Conservation (phyloP, 495 filamentous ascomycete genomes). For the Xylaria scruposa region DNA sequence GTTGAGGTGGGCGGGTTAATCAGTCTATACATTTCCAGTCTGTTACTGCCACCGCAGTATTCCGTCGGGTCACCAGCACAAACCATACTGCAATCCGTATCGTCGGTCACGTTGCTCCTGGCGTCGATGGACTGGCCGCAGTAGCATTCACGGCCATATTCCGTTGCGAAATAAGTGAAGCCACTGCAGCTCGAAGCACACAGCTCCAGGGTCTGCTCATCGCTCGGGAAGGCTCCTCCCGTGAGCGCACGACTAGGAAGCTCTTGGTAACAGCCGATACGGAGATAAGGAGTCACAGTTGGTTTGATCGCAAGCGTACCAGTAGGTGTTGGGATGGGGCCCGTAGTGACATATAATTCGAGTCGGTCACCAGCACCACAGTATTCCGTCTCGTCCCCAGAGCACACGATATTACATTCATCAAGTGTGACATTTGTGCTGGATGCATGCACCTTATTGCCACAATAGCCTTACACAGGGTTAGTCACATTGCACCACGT, state of each 20-base stretch:
- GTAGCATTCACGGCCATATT: constrained; percentile 49
- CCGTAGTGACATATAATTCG: constrained; percentile 54
- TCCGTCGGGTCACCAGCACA: constrained; percentile 41
- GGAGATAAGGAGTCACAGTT: constrained; percentile 42
- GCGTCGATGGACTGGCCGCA: constrained; percentile 45
- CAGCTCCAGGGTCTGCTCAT: constrained; percentile 45
- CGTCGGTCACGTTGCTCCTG: constrained; percentile 36
- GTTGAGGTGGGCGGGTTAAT: constrained; percentile 30
- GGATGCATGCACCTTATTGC: constrained; percentile 49
- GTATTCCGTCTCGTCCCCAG: constrained; percentile 51
- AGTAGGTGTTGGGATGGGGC: constrained; percentile 38
- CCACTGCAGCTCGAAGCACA: constrained; percentile 41
- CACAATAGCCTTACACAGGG: constrained; percentile 52
- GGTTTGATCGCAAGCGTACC: constrained; percentile 44
- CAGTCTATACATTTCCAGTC: constrained; percentile 43
- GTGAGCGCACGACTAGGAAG: constrained; percentile 48
- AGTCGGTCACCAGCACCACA: constrained; percentile 55
- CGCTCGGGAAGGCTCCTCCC: constrained; percentile 38
- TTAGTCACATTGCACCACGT: not conserved
- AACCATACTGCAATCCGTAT: constrained; percentile 45
- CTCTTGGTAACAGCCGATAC: constrained; percentile 56
- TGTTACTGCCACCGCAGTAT: constrained; percentile 46
- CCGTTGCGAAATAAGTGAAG: constrained; percentile 44
- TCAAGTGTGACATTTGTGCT: constrained; percentile 46
- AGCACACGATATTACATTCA: constrained; percentile 61